A percentile compares a stretch with the other conserved stretches of the same genome.
Evolutionary conservation across 2,329 filamentous ascomycete species (phyloP).

Genomic region (Pseudogymnoascus sp.): DNA sequence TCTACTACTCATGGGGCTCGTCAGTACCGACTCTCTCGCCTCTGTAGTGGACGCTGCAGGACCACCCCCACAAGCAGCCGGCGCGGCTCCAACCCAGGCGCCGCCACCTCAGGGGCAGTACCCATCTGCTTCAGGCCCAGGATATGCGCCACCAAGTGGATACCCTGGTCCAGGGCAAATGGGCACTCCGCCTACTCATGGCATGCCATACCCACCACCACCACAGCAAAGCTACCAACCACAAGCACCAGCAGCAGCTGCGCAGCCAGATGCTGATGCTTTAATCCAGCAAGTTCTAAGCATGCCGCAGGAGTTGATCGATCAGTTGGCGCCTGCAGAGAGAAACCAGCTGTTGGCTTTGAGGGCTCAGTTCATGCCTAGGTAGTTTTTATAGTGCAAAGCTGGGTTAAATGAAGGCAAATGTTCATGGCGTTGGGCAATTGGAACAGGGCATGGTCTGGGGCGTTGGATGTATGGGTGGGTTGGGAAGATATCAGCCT

Average conservation of each 20-base stretch:
- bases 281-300: constrained; percentile 76
- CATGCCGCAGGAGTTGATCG: constrained; percentile 73
- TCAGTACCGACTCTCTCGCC: constrained; percentile 75
- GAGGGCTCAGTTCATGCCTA: constrained; percentile 52
- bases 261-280: constrained; percentile 56
- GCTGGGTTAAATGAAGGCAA: neutral
- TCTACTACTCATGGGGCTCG: constrained; percentile 83
- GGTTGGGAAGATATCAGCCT: neutral
- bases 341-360: constrained; percentile 74
- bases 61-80: constrained; percentile 20
- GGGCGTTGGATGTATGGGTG: neutral
- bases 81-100: neutral
- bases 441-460: constrained; percentile 3
- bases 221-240: constrained; percentile 38
- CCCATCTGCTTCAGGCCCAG: constrained; percentile 31
- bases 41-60: constrained; percentile 62
- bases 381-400: neutral
- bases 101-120: constrained; percentile 15
- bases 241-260: constrained; percentile 34
- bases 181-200: constrained; percentile 41
- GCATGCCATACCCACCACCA: constrained; percentile 34
- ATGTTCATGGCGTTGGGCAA: neutral
- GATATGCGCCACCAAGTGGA: constrained; percentile 34
- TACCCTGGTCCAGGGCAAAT: constrained; percentile 32
- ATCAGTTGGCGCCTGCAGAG: constrained; percentile 68